Evolutionary conservation across 148 eudicot genomes (phyloP).

Genomic region (Nepenthes mirabilis): DNA sequence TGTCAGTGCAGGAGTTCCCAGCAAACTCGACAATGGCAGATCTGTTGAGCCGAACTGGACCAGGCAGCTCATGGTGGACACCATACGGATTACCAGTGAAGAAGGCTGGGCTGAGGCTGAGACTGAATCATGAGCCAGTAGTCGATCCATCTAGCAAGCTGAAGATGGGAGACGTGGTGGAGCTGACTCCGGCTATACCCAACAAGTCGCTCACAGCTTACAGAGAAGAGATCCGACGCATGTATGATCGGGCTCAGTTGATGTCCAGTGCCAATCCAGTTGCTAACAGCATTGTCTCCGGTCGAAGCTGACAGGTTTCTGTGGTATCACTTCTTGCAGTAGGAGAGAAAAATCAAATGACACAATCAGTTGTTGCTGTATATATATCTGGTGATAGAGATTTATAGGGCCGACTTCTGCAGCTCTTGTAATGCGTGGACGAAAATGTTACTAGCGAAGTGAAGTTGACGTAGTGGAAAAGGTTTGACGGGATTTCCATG

Average conservation of each 20-base stretch:
- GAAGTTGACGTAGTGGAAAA: no score
- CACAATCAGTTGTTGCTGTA: no score
- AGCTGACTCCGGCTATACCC: constrained; percentile 71
- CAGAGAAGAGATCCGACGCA: constrained; percentile 90
- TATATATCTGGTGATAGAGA: no score
- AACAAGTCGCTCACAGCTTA: constrained; percentile 58
- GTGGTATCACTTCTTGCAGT: no score
- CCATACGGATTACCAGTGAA: constrained; percentile 51
- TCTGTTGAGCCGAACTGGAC: constrained; percentile 45
- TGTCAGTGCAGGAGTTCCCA: constrained; percentile 88
- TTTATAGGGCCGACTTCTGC: no score
- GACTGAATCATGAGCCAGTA: constrained; percentile 61
- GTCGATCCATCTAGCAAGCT: constrained; percentile 55
- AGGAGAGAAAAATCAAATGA: no score
- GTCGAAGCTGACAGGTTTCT: no score
- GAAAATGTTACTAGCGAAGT: no score
- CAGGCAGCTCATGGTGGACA: constrained; percentile 50
- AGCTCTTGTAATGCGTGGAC: no score
- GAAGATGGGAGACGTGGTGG: constrained; percentile 92
- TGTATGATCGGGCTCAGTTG: constrained; percentile 55
- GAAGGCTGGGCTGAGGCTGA: constrained; percentile 71
- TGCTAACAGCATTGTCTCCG: no score
- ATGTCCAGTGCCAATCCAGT: no score
- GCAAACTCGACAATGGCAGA: constrained; percentile 59
- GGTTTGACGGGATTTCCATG: no score